phyloP scores from a whole-genome alignment of 805 yeast genomes.

The Sugiyamaella mastotermitis region DNA sequence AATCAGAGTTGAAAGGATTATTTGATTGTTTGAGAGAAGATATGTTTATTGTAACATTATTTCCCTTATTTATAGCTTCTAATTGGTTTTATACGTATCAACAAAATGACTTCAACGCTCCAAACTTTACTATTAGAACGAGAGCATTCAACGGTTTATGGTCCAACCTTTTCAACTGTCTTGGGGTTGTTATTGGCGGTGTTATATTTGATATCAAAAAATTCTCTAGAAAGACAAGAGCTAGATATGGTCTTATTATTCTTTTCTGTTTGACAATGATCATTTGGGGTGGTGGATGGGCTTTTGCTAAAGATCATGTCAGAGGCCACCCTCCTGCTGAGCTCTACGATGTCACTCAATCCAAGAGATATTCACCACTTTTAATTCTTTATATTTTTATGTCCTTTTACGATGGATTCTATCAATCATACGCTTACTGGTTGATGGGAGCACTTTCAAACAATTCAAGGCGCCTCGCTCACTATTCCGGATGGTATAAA shows the following conservation, averaged over 20 bases:
- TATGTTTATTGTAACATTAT: slow-evolving; percentile 41
- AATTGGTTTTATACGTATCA: slow-evolving; percentile 63
- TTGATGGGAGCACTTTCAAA: slow-evolving; percentile 52
- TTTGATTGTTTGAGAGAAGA: slow-evolving; percentile 33
- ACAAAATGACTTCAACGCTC: slow-evolving; percentile 50
- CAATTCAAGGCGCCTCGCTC: slow-evolving; percentile 46
- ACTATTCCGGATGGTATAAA: slow-evolving; percentile 56
- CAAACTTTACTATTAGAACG: slow-evolving; percentile 49
- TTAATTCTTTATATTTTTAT: slow-evolving; percentile 56
- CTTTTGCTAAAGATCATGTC: slow-evolving; percentile 21
- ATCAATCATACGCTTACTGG: slow-evolving; percentile 53
- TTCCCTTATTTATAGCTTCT: slow-evolving; percentile 60
- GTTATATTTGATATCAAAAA: slow-evolving; percentile 38
- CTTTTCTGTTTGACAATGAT: slow-evolving; percentile 35
- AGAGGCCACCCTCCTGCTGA: slow-evolving; percentile 31
- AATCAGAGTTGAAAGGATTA: slow-evolving; percentile 39
- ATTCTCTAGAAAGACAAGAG: slow-evolving; percentile 39
- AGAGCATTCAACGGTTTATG: slow-evolving; percentile 56
- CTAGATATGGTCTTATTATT: slow-evolving; percentile 39
- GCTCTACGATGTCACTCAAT: slow-evolving; percentile 42
- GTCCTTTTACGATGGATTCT: slow-evolving; percentile 52
- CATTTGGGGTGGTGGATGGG: slow-evolving; percentile 34
- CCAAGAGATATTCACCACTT: slow-evolving; percentile 50
- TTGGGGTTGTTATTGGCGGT: slow-evolving; percentile 48
- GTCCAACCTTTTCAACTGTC: slow-evolving; percentile 54